Conservation (phyloP, 2,329 filamentous ascomycete genomes). For the Beauveria bassiana region DNA sequence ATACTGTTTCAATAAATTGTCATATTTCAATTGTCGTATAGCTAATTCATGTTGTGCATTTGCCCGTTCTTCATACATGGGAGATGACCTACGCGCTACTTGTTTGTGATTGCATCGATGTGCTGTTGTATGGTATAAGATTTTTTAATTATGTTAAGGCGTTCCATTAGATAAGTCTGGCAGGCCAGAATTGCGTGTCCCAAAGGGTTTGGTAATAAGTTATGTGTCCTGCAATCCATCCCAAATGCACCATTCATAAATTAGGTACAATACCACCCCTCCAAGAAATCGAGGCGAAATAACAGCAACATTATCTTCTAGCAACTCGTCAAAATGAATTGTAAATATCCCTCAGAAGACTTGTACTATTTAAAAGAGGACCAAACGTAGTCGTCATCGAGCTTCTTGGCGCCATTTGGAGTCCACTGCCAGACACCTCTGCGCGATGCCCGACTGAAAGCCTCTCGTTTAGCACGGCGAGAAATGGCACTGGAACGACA, state of each 20-base stretch:
- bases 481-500: constrained; percentile 24
- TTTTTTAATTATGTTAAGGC: neutral
- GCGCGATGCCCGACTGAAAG: constrained; percentile 22
- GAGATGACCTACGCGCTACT: neutral
- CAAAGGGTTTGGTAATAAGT: neutral
- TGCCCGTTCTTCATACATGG: neutral
- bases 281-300: constrained; percentile 12
- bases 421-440: constrained; percentile 29
- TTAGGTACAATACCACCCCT: constrained; percentile 9
- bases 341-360: constrained; percentile 1
- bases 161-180: neutral
- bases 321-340: constrained; percentile 9
- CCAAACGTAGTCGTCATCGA: constrained; percentile 24
- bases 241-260: neutral
- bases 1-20: neutral
- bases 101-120: neutral
- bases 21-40: neutral
- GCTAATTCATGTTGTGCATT: neutral
- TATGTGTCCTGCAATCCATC: neutral
- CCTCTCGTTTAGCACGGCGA: constrained; percentile 25
- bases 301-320: constrained; percentile 8
- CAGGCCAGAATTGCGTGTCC: neutral
- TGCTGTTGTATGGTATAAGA: neutral
- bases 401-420: constrained; percentile 22
- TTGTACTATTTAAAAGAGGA: constrained; percentile 10